phyloP scores from a whole-genome alignment of 768 basidiomycete species.

The Postia placenta region DNA sequence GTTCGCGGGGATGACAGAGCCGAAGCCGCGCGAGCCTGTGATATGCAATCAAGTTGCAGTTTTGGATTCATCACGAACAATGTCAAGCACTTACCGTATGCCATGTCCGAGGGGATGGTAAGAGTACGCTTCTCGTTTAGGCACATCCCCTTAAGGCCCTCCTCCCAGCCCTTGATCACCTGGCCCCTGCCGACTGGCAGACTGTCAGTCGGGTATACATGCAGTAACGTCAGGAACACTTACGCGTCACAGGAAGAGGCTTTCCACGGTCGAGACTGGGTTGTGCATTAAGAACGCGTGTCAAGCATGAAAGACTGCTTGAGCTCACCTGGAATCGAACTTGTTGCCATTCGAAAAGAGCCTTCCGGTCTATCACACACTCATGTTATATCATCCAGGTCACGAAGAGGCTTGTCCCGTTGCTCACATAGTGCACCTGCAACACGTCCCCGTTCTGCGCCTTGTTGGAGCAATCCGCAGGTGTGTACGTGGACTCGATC shows the following conservation, averaged over 20 bases:
- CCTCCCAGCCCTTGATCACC: constrained; percentile 83
- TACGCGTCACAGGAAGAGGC: constrained; percentile 77
- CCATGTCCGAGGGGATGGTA: constrained; percentile 75
- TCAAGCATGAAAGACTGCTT: too few relatives aligned
- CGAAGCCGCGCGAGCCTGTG: constrained; percentile 69
- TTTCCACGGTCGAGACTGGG: constrained; percentile 61
- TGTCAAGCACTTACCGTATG: constrained; percentile 61
- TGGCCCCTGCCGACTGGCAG: constrained; percentile 67
- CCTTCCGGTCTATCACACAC: constrained; percentile 61
- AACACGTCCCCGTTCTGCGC: constrained; percentile 59
- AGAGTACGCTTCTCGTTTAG: constrained; percentile 82
- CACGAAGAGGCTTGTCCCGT: too few relatives aligned
- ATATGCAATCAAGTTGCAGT: neutral
- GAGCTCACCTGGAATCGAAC: constrained; percentile 80
- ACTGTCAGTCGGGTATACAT: neutral
- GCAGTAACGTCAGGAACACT: constrained; percentile 17
- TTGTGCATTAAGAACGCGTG: too few relatives aligned
- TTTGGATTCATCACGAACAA: neutral
- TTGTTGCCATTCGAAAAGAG: constrained; percentile 70
- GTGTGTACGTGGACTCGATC: constrained; percentile 57
- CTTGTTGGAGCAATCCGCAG: constrained; percentile 48
- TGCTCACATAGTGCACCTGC: constrained; percentile 72
- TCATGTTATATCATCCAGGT: too few relatives aligned
- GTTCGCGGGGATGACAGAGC: constrained; percentile 69
- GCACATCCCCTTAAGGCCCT: constrained; percentile 82